A percentile compares a stretch with the other conserved stretches of the same genome.
phyloP scores from a whole-genome alignment of 2,329 filamentous ascomycete species.

The Beauveria sp. region DNA sequence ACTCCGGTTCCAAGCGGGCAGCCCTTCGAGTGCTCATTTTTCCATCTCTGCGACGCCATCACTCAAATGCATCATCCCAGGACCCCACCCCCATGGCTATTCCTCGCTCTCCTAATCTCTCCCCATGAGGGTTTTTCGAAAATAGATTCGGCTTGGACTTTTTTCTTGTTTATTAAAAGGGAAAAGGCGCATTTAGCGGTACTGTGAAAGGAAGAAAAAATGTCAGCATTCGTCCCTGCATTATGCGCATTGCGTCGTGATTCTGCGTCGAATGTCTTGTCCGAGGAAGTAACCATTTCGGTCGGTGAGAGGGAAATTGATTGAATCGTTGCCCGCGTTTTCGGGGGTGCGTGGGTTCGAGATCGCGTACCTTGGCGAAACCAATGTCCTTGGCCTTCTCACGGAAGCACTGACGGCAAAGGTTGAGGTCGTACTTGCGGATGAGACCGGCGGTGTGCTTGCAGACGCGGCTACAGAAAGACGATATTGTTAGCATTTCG shows the following conservation, averaged over 20 bases:
- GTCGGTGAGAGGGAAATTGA: no score
- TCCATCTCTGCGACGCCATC: conserved; percentile 25
- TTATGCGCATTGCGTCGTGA: not conserved
- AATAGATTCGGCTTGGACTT: conserved; percentile 9
- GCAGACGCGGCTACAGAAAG: conserved; percentile 52
- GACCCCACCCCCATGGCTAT: conserved; percentile 8
- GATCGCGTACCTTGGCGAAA: conserved; percentile 57
- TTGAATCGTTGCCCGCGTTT: not conserved
- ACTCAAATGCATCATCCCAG: conserved; percentile 8
- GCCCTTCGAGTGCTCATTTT: conserved; percentile 27
- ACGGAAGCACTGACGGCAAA: conserved; percentile 73
- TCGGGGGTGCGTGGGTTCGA: not conserved
- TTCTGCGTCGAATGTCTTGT: not conserved
- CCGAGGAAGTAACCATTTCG: not conserved
- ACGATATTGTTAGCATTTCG: conserved; percentile 22
- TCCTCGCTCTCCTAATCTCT: conserved; percentile 7
- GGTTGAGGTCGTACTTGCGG: conserved; percentile 98
- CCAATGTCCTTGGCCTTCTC: conserved; percentile 67
- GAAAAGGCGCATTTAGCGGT: conserved; percentile 27
- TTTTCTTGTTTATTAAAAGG: conserved; percentile 5
- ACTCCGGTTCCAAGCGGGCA: conserved; percentile 37
- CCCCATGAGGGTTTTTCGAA: conserved; percentile 8
- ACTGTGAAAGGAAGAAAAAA: conserved; percentile 18
- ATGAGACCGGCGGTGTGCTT: conserved; percentile 98
- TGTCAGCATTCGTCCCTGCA: conserved; percentile 16